Conservation (phyloP, 345 rosid species). For the Eucalyptus pumila region DNA sequence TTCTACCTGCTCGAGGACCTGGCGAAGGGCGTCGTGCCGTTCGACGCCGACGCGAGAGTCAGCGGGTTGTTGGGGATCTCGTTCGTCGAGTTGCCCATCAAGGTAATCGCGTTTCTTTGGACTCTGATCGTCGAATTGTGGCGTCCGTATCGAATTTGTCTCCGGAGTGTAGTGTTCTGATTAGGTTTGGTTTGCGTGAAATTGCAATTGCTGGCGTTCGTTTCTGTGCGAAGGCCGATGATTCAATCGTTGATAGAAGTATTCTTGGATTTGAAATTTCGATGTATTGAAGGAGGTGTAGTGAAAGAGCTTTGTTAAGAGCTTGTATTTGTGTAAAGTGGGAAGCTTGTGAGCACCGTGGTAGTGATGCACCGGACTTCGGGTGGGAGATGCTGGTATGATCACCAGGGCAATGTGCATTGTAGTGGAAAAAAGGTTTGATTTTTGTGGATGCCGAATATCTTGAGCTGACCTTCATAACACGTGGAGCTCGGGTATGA, state of each 20-base stretch:
- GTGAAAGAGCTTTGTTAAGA: not conserved
- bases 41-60: slow-evolving; percentile 46
- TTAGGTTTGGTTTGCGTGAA: not conserved
- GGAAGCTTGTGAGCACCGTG: not conserved
- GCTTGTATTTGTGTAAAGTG: not conserved
- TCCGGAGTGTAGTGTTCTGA: not conserved
- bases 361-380: not conserved
- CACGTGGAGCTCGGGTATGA: not conserved
- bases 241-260: not conserved
- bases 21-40: slow-evolving; percentile 54
- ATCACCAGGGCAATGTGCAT: not conserved
- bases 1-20: slow-evolving; percentile 69
- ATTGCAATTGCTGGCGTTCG: not conserved
- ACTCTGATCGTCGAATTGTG: not conserved
- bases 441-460: not conserved
- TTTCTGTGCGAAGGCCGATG: not conserved
- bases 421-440: not conserved
- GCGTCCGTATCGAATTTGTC: not conserved
- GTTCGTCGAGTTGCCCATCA: slow-evolving; percentile 49
- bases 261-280: not conserved
- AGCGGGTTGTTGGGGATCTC: slow-evolving; percentile 50
- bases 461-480: not conserved
- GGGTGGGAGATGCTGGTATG: not conserved
- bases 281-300: not conserved
- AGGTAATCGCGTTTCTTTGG: slow-evolving; percentile 17